Conservation (phyloP, 495 filamentous ascomycete species). For the Staphylotrichum longicolle region DNA sequence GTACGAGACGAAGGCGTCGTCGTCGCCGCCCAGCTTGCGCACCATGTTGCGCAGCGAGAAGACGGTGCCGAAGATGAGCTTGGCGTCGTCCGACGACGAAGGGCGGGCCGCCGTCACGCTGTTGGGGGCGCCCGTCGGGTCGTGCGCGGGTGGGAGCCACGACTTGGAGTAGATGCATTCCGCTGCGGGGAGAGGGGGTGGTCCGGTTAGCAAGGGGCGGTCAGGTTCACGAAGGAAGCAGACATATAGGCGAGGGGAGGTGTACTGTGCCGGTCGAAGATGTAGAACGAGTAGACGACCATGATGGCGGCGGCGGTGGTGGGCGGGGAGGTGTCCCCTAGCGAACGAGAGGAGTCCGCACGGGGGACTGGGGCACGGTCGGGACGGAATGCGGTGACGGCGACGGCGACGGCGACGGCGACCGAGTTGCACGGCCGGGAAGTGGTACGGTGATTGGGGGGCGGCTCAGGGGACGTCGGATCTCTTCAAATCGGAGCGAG, state of each 20-base stretch:
- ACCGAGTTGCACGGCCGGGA: not conserved
- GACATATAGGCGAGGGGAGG: not conserved
- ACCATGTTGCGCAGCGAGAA: constrained; percentile 97
- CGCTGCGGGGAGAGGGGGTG: constrained; percentile 45
- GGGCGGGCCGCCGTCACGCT: constrained; percentile 11
- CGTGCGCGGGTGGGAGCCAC: constrained; percentile 35
- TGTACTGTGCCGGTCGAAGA: constrained; percentile 95
- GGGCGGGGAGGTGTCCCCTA: constrained; percentile 12
- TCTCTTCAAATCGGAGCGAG: constrained; percentile 15
- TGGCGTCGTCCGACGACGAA: constrained; percentile 82
- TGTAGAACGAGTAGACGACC: constrained; percentile 97
- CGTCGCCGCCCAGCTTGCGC: constrained; percentile 84
- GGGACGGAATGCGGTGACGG: not conserved
- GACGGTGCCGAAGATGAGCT: constrained; percentile 93
- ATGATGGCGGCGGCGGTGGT: constrained; percentile 58
- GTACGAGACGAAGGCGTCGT: constrained; percentile 89
- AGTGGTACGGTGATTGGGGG: not conserved
- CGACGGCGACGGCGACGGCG: not conserved
- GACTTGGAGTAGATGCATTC: constrained; percentile 95
- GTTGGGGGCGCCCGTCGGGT: constrained; percentile 34
- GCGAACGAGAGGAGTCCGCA: constrained; percentile 8
- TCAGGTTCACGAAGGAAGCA: constrained; percentile 2
- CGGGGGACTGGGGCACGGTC: not conserved
- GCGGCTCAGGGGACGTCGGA: not conserved
- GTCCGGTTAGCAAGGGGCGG: constrained; percentile 14